Conservation (phyloP, 2,329 filamentous ascomycete species). For the Emmonsia crescens region DNA sequence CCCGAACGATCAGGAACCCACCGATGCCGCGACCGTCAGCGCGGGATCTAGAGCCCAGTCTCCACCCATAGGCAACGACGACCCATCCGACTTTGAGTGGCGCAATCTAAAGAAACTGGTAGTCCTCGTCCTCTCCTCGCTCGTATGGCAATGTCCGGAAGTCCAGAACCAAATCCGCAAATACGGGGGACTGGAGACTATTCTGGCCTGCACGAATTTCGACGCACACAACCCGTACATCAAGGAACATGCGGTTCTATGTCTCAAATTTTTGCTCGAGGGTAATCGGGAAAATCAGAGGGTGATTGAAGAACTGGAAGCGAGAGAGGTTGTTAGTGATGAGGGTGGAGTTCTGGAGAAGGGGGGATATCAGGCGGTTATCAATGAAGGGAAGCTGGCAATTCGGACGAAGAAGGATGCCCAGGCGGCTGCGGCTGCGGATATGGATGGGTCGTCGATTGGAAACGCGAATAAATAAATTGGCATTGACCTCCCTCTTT, state of each 20-base stretch:
- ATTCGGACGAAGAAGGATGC: conserved; percentile 26
- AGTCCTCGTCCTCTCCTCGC: conserved; percentile 75
- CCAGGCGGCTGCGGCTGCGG: neutral
- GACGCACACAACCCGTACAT: conserved; percentile 93
- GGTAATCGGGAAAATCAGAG: conserved; percentile 43
- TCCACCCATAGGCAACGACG: conserved; percentile 43
- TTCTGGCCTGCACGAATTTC: conserved; percentile 81
- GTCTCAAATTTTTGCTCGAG: conserved; percentile 60
- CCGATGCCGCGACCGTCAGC: conserved; percentile 28
- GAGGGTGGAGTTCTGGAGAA: conserved; percentile 31
- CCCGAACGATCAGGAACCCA: conserved; percentile 28
- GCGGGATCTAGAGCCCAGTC: conserved; percentile 36
- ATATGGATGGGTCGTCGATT: neutral
- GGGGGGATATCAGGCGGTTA: conserved; percentile 33
- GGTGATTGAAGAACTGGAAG: conserved; percentile 40
- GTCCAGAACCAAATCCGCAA: conserved; percentile 83
- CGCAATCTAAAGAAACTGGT: conserved; percentile 87
- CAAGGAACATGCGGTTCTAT: conserved; percentile 80
- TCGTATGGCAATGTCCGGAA: conserved; percentile 74
- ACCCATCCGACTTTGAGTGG: conserved; percentile 58
- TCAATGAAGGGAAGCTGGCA: conserved; percentile 34
- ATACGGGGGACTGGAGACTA: conserved; percentile 73
- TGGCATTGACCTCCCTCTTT: neutral
- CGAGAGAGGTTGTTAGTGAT: conserved; percentile 33
- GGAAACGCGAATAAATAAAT: neutral